A percentile compares a stretch with the other conserved stretches of the same genome.
phyloP scores from a whole-genome alignment of 2,329 filamentous ascomycete species.

The Proliferodiscus dingleyae region DNA sequence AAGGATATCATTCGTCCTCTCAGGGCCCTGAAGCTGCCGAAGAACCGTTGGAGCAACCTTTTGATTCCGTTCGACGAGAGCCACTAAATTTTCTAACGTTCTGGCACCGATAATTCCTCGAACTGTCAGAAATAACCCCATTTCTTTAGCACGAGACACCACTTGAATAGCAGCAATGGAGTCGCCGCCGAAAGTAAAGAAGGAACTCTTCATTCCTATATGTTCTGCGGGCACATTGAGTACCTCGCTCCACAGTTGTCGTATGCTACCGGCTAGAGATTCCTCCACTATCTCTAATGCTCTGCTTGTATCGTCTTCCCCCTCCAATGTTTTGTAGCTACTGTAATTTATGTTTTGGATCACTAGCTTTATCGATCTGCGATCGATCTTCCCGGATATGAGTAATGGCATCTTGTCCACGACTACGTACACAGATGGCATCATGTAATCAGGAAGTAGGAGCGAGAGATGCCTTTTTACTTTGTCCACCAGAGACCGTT shows the following conservation, averaged over 20 bases:
- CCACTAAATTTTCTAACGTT: neutral
- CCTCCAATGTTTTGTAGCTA: neutral
- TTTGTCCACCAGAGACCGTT: neutral
- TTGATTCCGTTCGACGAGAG: neutral
- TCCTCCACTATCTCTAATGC: neutral
- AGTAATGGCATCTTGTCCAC: neutral
- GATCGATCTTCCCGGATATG: conserved; percentile 1
- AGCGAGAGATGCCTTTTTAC: neutral
- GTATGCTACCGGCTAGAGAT: neutral
- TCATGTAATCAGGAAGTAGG: conserved; percentile 3
- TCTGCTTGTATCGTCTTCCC: neutral
- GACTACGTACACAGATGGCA: neutral
- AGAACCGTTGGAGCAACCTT: neutral
- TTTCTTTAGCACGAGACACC: conserved; percentile 33
- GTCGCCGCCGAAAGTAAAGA: conserved; percentile 34
- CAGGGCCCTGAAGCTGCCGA: neutral
- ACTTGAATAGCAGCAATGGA: conserved; percentile 37
- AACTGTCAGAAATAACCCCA: conserved; percentile 33
- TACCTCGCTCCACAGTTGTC: neutral
- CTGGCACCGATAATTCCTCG: neutral
- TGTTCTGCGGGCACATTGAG: neutral
- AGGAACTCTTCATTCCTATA: conserved; percentile 16
- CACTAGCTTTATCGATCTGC: neutral
- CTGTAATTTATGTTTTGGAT: neutral
- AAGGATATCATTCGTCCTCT: neutral